A percentile compares a stretch with the other conserved stretches of the same genome.
Conservation (phyloP, 2,329 filamentous ascomycete species). For the Aspergillus fumigatiaffinis region DNA sequence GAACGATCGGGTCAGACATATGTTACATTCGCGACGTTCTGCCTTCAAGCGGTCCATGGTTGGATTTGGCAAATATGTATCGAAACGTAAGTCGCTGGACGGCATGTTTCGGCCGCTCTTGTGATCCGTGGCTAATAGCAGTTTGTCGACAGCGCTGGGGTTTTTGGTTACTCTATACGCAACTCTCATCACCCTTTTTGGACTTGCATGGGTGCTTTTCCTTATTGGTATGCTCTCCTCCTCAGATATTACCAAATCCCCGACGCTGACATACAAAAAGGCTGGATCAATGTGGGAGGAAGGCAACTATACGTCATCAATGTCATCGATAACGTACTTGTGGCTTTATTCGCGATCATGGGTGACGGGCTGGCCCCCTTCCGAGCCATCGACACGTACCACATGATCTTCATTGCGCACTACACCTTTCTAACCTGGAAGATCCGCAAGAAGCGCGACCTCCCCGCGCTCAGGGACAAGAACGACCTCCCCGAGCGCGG, state of each 20-base stretch:
- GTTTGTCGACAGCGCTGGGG: slow-evolving; percentile 56
- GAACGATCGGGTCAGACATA: slow-evolving; percentile 82
- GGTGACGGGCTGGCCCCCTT: slow-evolving; percentile 71
- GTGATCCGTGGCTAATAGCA: background rate
- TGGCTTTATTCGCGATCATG: slow-evolving; percentile 67
- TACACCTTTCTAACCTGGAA: slow-evolving; percentile 67
- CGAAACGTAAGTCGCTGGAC: slow-evolving; percentile 53
- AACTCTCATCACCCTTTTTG: slow-evolving; percentile 76
- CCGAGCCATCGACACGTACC: slow-evolving; percentile 76
- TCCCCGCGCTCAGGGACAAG: slow-evolving; percentile 62
- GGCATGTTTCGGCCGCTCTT: background rate
- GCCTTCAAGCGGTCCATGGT: slow-evolving; percentile 75
- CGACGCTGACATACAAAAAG: slow-evolving; percentile 23
- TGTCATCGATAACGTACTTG: slow-evolving; percentile 66
- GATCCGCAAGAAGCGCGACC: slow-evolving; percentile 56
- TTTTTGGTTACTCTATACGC: slow-evolving; percentile 83
- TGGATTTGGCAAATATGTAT: slow-evolving; percentile 76
- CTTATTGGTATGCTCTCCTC: slow-evolving; percentile 59
- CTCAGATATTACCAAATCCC: background rate
- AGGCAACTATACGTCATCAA: slow-evolving; percentile 67
- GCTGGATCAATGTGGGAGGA: slow-evolving; percentile 78
- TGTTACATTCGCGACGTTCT: slow-evolving; percentile 76
- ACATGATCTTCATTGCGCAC: slow-evolving; percentile 77
- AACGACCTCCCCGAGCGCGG: slow-evolving; percentile 60
- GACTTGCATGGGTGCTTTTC: slow-evolving; percentile 85